Conservation (phyloP, 441 rosid genomes). For the Gossypium gossypioides region DNA sequence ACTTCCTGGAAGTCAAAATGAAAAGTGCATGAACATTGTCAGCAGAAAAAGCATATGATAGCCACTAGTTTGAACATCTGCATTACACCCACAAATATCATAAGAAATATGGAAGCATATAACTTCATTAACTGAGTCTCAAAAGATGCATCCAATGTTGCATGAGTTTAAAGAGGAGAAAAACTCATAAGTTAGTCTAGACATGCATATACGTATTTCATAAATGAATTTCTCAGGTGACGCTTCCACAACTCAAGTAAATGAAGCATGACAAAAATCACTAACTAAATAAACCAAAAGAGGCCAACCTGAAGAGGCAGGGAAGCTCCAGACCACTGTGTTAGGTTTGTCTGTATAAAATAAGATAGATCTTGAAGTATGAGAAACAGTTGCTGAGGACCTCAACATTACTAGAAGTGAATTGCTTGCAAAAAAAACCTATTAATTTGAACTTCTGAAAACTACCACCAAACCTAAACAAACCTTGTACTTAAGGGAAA, state of each 20-base stretch:
- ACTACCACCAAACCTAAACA: slow-evolving; percentile 21
- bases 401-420: slow-evolving; percentile 9
- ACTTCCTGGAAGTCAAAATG: slow-evolving; percentile 56
- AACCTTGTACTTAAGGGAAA: slow-evolving; percentile 90
- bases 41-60: background rate
- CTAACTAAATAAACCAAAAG: slow-evolving; percentile 3
- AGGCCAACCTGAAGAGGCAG: slow-evolving; percentile 84
- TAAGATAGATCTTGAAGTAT: slow-evolving; percentile 9
- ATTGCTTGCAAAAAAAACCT: background rate
- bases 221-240: background rate
- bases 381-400: slow-evolving; percentile 13
- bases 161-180: background rate
- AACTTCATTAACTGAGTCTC: background rate
- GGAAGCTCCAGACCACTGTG: slow-evolving; percentile 93
- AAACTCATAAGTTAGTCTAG: background rate
- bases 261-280: background rate
- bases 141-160: background rate
- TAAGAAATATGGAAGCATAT: background rate
- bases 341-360: slow-evolving; percentile 74
- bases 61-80: background rate
- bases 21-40: slow-evolving; percentile 4
- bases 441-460: background rate
- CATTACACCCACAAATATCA: background rate
- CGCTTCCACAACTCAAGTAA: background rate
- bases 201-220: background rate